A percentile compares a stretch with the other conserved stretches of the same genome.
Evolutionary conservation across 495 filamentous ascomycete genomes (phyloP).

Genomic region (Chaetomidium leptoderma): DNA sequence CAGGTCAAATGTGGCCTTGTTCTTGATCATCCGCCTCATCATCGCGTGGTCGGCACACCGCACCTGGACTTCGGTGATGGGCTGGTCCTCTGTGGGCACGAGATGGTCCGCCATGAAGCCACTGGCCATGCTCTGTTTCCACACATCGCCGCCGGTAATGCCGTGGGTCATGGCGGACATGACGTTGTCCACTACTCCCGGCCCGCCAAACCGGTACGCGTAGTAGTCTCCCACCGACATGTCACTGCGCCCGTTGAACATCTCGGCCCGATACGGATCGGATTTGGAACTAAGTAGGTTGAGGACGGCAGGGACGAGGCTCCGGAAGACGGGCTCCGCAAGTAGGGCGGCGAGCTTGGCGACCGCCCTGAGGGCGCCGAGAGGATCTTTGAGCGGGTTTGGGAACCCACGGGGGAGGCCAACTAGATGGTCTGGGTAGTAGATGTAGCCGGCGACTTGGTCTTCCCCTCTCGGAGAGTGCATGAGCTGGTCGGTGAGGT

Average conservation of each 20-base stretch:
- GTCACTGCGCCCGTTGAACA: conserved; percentile 33
- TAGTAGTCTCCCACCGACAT: conserved; percentile 72
- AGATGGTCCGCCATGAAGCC: conserved; percentile 23
- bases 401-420: conserved; percentile 46
- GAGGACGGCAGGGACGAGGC: conserved; percentile 41
- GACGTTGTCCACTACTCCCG: conserved; percentile 64
- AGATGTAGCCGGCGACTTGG: conserved; percentile 70
- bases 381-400: conserved; percentile 18
- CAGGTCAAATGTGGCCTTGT: conserved; percentile 3
- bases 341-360: conserved; percentile 39
- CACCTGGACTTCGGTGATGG: background rate
- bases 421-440: conserved; percentile 87
- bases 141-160: conserved; percentile 89
- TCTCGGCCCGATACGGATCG: background rate
- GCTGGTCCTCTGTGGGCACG: background rate
- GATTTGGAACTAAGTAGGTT: conserved; percentile 18
- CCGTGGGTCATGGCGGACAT: conserved; percentile 79
- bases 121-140: conserved; percentile 66
- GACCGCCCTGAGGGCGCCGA: conserved; percentile 1
- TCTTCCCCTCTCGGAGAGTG: conserved; percentile 34
- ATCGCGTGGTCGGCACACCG: conserved; percentile 9
- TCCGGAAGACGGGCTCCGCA: conserved; percentile 62
- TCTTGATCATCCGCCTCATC: background rate
- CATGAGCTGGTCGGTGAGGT: conserved; percentile 57
- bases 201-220: conserved; percentile 48